A percentile compares a stretch with the other conserved stretches of the same genome.
Conservation (phyloP, 108 stramenopile genomes). For the Cyclotella sp. region DNA sequence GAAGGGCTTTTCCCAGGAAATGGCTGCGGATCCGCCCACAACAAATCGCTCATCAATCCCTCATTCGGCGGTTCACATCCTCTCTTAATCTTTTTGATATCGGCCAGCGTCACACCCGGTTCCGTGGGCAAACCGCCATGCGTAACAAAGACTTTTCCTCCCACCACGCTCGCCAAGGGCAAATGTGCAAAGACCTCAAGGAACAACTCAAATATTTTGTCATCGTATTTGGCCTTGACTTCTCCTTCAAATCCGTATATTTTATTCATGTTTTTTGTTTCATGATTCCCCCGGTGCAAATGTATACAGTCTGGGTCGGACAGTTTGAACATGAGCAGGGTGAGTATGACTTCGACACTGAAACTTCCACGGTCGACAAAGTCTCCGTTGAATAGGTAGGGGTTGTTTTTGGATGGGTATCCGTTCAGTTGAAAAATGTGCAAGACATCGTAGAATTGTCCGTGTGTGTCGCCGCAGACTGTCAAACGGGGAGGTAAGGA, state of each 20-base stretch:
- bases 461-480: constrained; percentile 98
- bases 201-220: constrained; percentile 95
- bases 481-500: constrained; percentile 68
- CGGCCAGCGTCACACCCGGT: constrained; percentile 89
- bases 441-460: constrained; percentile 98
- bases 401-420: constrained; percentile 81
- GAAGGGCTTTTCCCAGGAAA: constrained; percentile 91
- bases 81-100: constrained; percentile 86
- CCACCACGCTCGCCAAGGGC: constrained; percentile 90
- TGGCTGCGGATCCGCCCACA: constrained; percentile 99
- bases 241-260: constrained; percentile 99
- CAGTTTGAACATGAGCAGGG: constrained; percentile 91
- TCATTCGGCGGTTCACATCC: constrained; percentile 92
- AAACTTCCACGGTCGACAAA: constrained; percentile 98
- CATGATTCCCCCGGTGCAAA: constrained; percentile 96
- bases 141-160: constrained; percentile 91
- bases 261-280: constrained; percentile 99
- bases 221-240: constrained; percentile 98
- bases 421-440: constrained; percentile 97
- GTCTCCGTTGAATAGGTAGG: constrained; percentile 99
- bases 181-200: constrained; percentile 91
- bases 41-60: constrained; percentile 96
- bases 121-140: constrained; percentile 94
- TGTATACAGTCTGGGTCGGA: constrained; percentile 84
- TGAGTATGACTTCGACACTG: constrained; percentile 93